Base-by-base conservation (phyloP, 2,329 filamentous ascomycete genomes). In the Fusarium robinianum region DNA sequence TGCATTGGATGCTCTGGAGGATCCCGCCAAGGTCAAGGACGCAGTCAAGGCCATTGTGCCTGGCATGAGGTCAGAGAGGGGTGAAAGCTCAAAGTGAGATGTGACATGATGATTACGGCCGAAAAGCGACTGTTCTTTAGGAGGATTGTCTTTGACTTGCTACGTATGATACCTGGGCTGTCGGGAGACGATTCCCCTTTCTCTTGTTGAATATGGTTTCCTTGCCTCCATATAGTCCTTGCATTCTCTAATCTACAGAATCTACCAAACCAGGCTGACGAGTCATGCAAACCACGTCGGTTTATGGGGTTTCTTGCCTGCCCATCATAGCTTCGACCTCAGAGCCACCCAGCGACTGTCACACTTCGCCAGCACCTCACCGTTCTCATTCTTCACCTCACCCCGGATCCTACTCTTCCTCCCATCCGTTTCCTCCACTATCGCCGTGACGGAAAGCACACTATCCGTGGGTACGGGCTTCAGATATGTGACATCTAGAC, bases 1-100 rank as follows among this genome's bases (percentile, higher is more conserved):
- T 31, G 76, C 72, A 2, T 71, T 72, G 54, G 77, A 79, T 4
- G 68, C 75, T 0, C 32, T 81, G 3, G 76, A 79, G 60, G 72
- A 80, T 38, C 78, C 78, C 4, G 60, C 62, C 18, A 66, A 67
- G 39, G 53, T 77, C 26, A 79, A 73, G 64, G 63, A 66, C 5
- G 60, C 58, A 3, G 53, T 66, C 5, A 64, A 62, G 17, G 47
- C 51, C 9, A 29, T 62, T 3, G 41, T 67, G 18, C 66, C 65
- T 6, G 49, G 53, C 3, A 49, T 57, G 33, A 58, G 37, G 15
- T 32, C 36, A 5, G 48, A 55, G 24, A 46, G 27, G n/a, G 55
- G 44, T 4, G 45, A 57, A 44, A 49, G 43, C 12, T 55, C 44
- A n/a, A 61, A 44, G 41, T 48, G 29, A 59, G 34, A 14, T 29